phyloP scores from a whole-genome alignment of 208 protist genomes.

The Vickermania ingenoplastis region DNA sequence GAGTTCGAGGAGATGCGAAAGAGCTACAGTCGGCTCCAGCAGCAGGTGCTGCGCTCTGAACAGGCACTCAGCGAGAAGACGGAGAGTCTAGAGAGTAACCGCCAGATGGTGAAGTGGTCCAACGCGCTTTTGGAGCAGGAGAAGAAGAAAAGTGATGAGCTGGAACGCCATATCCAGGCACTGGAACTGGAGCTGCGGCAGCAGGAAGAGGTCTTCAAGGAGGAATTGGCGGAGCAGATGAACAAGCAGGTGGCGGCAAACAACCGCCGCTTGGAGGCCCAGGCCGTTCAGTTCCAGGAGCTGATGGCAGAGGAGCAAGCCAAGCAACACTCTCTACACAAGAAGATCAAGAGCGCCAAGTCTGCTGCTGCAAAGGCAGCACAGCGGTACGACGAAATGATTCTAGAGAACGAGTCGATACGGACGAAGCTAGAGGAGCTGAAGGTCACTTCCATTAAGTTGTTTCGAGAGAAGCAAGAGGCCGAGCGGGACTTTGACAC shows the following conservation, averaged over 20 bases:
- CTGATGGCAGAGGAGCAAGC: constrained; percentile 67
- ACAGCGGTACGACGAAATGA: constrained; percentile 89
- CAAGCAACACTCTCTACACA: constrained; percentile 68
- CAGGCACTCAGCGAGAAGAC: constrained; percentile 58
- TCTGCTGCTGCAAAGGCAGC: constrained; percentile 64
- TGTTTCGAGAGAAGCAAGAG: constrained; percentile 82
- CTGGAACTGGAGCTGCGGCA: constrained; percentile 74
- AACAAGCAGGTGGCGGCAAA: constrained; percentile 71
- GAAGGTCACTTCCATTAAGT: constrained; percentile 87
- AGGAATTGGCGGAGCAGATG: constrained; percentile 64
- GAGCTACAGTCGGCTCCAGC: constrained; percentile 74
- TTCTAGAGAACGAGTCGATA: constrained; percentile 83
- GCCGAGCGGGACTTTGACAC: constrained; percentile 58
- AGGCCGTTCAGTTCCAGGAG: constrained; percentile 70
- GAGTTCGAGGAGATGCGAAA: constrained; percentile 70
- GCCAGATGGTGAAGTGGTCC: constrained; percentile 85
- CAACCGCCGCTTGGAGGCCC: constrained; percentile 76
- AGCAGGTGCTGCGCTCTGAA: constrained; percentile 69
- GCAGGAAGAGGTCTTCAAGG: constrained; percentile 57
- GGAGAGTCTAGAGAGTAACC: constrained; percentile 68
- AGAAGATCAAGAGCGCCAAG: constrained; percentile 84
- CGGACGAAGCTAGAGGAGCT: constrained; percentile 79
- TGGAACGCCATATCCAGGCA: constrained; percentile 56
- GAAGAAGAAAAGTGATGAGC: constrained; percentile 77
- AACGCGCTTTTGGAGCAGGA: constrained; percentile 75